Conservation (phyloP, 352 stramenopile species). For the Phytophthora constricta region DNA sequence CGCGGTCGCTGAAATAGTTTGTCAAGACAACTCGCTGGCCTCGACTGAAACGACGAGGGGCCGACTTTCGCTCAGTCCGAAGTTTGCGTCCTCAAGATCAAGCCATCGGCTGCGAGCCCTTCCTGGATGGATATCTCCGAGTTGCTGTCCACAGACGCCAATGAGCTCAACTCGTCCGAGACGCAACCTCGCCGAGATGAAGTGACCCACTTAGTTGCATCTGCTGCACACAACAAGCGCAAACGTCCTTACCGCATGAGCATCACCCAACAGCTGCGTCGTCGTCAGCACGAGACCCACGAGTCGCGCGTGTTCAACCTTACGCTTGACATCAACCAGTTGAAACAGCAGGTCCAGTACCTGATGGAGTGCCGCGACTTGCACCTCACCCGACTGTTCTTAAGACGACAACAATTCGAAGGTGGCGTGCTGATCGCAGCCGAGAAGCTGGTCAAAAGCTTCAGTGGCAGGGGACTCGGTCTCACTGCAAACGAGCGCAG, state of each 20-base stretch:
- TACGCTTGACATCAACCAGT: slow-evolving; percentile 36
- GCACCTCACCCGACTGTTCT: slow-evolving; percentile 24
- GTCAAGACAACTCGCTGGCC: no score
- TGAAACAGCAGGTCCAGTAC: slow-evolving; percentile 39
- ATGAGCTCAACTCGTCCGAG: no score
- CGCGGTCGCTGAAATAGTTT: no score
- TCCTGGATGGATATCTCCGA: no score
- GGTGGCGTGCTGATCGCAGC: no score
- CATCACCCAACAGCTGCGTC: slow-evolving; percentile 3
- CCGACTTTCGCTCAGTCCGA: no score
- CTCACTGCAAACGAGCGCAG: no score
- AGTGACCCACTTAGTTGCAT: not conserved
- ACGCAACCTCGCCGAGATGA: not conserved
- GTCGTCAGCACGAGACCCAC: slow-evolving; percentile 19
- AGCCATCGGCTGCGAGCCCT: no score
- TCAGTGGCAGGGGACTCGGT: no score
- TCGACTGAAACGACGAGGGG: no score
- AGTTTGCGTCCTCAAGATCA: no score
- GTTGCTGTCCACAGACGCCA: slow-evolving; percentile 17
- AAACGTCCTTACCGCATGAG: slow-evolving; percentile 31
- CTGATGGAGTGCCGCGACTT: slow-evolving; percentile 31
- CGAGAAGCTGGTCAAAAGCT: no score
- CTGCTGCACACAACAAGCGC: slow-evolving; percentile 11
- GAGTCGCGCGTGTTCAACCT: slow-evolving; percentile 35
- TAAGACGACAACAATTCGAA: slow-evolving; percentile 24